phyloP scores from a whole-genome alignment of 768 basidiomycete genomes.

The Cystobasidium onofrii region DNA sequence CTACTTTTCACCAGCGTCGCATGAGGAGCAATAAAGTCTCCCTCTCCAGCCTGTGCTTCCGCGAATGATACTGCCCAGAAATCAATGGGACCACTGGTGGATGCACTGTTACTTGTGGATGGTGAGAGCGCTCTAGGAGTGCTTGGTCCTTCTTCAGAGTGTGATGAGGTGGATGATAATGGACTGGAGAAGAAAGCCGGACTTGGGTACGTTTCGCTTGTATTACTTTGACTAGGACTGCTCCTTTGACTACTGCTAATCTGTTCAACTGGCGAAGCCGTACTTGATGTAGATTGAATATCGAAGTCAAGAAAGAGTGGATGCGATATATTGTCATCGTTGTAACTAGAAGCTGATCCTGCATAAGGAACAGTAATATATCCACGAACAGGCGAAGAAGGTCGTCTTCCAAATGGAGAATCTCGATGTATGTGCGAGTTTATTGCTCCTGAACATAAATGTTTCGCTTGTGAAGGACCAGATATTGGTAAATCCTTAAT shows the following conservation, averaged over 20 bases:
- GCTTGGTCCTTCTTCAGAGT: neutral
- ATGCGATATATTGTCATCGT: neutral
- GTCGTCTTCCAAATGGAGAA: constrained; percentile 19
- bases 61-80: constrained; percentile 3
- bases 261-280: neutral
- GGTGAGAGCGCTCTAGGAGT: neutral
- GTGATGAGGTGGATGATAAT: neutral
- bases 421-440: neutral
- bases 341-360: neutral
- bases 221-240: neutral
- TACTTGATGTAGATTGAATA: neutral
- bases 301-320: neutral
- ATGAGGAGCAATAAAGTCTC: neutral
- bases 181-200: neutral
- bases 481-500: neutral
- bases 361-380: neutral
- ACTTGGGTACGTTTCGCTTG: neutral
- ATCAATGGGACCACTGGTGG: neutral
- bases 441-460: neutral
- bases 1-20: neutral
- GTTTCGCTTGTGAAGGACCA: neutral
- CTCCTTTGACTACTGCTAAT: neutral
- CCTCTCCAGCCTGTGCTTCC: neutral
- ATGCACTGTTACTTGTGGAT: no score
- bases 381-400: constrained; percentile 8